These are phyloP conservation scores for Phyllosticta citriasiana DNA, from an alignment of 2,329 filamentous ascomycete genomes.

Conservation along the genomic window DNA sequence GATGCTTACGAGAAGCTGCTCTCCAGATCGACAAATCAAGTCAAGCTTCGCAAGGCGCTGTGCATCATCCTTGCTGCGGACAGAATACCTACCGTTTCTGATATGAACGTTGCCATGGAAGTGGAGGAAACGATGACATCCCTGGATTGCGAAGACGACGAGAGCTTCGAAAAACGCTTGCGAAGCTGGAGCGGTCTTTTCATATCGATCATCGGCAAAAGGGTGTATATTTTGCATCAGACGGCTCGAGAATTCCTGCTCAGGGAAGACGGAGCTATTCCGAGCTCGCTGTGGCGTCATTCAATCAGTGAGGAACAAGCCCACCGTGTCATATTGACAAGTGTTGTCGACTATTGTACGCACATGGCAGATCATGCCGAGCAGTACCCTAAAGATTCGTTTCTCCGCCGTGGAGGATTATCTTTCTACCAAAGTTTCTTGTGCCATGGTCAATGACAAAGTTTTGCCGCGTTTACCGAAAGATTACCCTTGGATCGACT, in stretches of 20 bases:
- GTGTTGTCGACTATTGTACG: too few species aligned
- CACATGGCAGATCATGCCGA: too few species aligned
- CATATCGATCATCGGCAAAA: background rate
- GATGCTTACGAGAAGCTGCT: background rate
- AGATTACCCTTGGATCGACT: too few species aligned
- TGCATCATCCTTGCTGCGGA: background rate
- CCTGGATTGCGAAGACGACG: background rate
- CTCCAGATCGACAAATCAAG: background rate
- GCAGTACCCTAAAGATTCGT: too few species aligned
- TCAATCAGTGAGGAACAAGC: too few species aligned
- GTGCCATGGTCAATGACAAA: too few species aligned
- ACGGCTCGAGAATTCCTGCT: background rate
- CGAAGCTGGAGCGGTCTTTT: background rate
- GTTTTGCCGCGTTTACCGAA: too few species aligned
- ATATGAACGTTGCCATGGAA: background rate
- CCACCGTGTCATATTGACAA: too few species aligned
- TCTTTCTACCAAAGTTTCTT: too few species aligned
- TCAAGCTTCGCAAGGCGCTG: background rate
- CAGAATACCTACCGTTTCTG: background rate
- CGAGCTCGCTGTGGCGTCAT: too few species aligned
- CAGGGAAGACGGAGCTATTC: background rate
- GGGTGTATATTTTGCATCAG: background rate
- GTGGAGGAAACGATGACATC: background rate
- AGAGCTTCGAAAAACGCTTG: background rate
- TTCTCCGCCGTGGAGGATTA: too few species aligned